Evolutionary conservation across 2,329 filamentous ascomycete species (phyloP).

Genomic region (Lachnellula subtilissima): DNA sequence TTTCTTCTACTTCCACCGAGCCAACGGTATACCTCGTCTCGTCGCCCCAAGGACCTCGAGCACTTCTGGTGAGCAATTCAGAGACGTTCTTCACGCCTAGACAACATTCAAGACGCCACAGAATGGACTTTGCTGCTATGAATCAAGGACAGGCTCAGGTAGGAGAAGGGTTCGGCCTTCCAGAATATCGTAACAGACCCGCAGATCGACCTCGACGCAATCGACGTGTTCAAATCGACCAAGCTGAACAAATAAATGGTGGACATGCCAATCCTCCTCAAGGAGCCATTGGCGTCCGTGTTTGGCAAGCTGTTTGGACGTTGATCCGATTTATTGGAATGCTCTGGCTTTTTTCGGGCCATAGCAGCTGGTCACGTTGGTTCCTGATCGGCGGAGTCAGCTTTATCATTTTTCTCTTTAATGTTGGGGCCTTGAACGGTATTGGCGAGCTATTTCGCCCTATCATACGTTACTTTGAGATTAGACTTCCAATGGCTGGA

Average conservation of each 20-base stretch:
- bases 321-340: constrained; percentile 53
- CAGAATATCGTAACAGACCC: constrained; percentile 26
- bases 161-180: constrained; percentile 11
- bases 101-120: constrained; percentile 17
- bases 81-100: constrained; percentile 50
- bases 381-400: constrained; percentile 51
- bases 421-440: constrained; percentile 54
- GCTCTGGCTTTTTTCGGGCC: constrained; percentile 59
- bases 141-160: background rate
- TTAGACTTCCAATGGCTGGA: constrained; percentile 51
- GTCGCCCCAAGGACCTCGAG: constrained; percentile 55
- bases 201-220: constrained; percentile 17
- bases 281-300: constrained; percentile 26
- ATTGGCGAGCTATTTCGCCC: constrained; percentile 52
- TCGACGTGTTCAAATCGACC: constrained; percentile 11
- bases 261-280: constrained; percentile 27
- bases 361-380: constrained; percentile 56
- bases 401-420: constrained; percentile 51
- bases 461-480: constrained; percentile 54
- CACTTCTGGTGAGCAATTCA: constrained; percentile 49
- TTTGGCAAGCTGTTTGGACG: constrained; percentile 62
- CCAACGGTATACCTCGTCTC: constrained; percentile 56
- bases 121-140: constrained; percentile 3
- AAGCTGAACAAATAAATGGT: constrained; percentile 8
- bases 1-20: constrained; percentile 24